Base-by-base conservation (phyloP, 352 stramenopile species). In the Pythium rhizo-oryzae region DNA sequence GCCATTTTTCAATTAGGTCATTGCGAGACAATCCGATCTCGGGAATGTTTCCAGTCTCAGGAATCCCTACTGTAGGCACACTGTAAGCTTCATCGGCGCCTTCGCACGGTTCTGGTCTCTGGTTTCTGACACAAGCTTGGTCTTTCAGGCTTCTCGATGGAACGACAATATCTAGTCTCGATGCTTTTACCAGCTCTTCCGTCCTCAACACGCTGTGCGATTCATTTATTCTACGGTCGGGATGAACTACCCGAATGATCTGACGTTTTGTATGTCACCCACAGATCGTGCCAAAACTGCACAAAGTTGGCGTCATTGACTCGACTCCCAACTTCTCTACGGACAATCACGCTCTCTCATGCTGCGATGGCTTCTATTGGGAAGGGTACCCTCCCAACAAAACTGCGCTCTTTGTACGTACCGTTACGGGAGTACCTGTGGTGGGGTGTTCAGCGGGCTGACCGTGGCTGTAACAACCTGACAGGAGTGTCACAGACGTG, bases 271-370 rank as follows among this genome's bases (percentile, higher is more conserved):
- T 12, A 25, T 39, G 53, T 7, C 19, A 21, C 37, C 15, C 46
- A 53, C 46, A 64, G 57, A 8, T 47, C 57, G 3, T 64, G 57
- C n/a, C 8, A 8, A 19, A 47, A 64, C 1, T 64, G 57, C n/a
- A 37, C 57, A 8, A n/a, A 30, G 24, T 18, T 64, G 6, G 9
- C 19, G 13, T 64, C 43, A 19, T n/a, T 64, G 4, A 25, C 57
- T 8, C 18, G 43, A 6, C 57, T 64, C 13, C 57, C 57, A n/a
- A 5, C 9, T 0, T 54, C 57, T 5, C 11, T 64, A 2, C 9
- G 6, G 25, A 47, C 19, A 6, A 24, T 64, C 19, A 23, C 13
- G 5, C n/a, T 64, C 3, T 64, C 57, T 30, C 18, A 21, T 16
- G 39, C 46, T 11, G 28, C 41, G 18, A 44, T 64, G 43, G 46